Percentiles rank a stretch among this genome's conserved stretches.
Conservation (phyloP, 2,329 filamentous ascomycete genomes). For the Colletotrichum lindemuthianum region DNA sequence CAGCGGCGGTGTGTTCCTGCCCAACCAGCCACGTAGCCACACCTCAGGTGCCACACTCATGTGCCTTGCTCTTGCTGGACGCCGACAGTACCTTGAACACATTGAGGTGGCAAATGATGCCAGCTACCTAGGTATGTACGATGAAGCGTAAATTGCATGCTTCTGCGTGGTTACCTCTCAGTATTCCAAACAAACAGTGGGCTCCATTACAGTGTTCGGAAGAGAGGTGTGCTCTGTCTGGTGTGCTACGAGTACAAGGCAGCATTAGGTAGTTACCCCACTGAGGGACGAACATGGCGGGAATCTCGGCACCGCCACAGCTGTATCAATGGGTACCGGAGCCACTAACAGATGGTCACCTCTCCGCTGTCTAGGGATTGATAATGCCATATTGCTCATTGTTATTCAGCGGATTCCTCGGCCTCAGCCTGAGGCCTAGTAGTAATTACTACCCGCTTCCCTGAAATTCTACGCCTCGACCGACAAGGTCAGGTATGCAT, state of each 20-base stretch:
- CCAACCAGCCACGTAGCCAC: no score
- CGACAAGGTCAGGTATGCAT: background rate
- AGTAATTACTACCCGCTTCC: constrained; percentile 17
- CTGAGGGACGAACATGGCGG: constrained; percentile 2
- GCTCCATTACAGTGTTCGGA: constrained; percentile 1
- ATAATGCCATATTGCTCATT: background rate
- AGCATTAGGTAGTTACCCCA: background rate
- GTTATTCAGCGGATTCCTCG: constrained; percentile 24
- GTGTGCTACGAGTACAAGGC: background rate
- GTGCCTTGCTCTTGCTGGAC: no score
- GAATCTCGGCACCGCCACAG: constrained; percentile 28
- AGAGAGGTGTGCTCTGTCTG: constrained; percentile 17
- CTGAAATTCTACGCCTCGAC: constrained; percentile 23
- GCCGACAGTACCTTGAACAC: no score
- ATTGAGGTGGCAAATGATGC: no score
- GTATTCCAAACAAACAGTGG: constrained; percentile 17
- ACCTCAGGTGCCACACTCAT: no score
- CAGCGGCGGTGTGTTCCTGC: no score
- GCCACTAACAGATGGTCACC: constrained; percentile 21
- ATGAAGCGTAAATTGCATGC: no score
- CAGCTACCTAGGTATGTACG: no score
- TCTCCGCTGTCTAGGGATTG: constrained; percentile 16
- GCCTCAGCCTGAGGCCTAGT: constrained; percentile 14
- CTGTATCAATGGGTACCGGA: background rate
- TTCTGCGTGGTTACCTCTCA: no score